Base-by-base conservation (phyloP, 2,329 filamentous ascomycete genomes). In the Trichoderma cornu-damae region DNA sequence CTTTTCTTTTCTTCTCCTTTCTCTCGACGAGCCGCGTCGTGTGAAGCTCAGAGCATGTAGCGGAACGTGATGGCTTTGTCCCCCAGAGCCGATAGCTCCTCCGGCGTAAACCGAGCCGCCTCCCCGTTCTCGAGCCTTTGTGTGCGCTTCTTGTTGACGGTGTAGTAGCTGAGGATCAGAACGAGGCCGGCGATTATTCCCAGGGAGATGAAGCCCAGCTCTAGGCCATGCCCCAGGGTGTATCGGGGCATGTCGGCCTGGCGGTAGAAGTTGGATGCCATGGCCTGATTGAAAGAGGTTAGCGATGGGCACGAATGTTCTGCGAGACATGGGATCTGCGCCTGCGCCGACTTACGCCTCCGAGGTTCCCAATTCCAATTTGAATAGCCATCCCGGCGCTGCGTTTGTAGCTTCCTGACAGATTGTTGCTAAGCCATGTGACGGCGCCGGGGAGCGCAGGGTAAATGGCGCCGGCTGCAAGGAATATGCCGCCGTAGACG, bases 391-490 rank as follows among this genome's bases (percentile, higher is more conserved):
- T 87, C 1, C 83, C 84, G 0, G 78, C 80, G 7, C 79, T 79
- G 4, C 84, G 76, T 70, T 95, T 95, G 69, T 78, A 79, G 44
- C 73, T 76, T 0, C 78, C 77, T 56, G 92, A 84, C 9, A 88
- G 78, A 60, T 95, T 95, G 69, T 94, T 95, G 32, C 82, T 81
- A 0, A 85, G 75, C 90, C 90, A 95, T 0, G 86, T 79, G 50
- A 95, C 87, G 0, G 87, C 87, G 53, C 92, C 92, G 0, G 89
- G 77, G 58, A 94, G 88, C 26, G 83, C 85, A 0, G 90, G 89
- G 63, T 93, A 94, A 57, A 94, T 91, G 2, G 88, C 87, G 58
- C 89, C 80, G 0, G 89, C 87, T 0, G 83, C 87, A 0, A 95
- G 74, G 70, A 92, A 95, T 0, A 86, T 86, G 0, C 87, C 90